Evolutionary conservation across 768 basidiomycete species (phyloP).

Genomic region (Hypsizygus marmoreus): DNA sequence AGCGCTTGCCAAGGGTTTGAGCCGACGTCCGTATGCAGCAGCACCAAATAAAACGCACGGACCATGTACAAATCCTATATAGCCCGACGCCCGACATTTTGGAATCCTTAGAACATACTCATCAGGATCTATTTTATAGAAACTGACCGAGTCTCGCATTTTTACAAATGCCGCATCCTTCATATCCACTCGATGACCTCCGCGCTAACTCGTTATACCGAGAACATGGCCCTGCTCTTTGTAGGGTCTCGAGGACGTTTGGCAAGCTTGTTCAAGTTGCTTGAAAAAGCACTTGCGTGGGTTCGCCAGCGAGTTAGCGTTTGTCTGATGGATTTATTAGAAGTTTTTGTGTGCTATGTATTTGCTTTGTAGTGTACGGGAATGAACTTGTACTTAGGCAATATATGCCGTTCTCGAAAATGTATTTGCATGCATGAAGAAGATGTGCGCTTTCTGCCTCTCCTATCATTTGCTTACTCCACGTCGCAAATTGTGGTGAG

Average conservation of each 20-base stretch:
- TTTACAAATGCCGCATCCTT: conserved; percentile 19
- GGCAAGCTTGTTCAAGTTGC: conserved; percentile 1
- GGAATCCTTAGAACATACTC: conserved; percentile 16
- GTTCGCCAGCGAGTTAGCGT: conserved; percentile 11
- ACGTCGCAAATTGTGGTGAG: too few species aligned
- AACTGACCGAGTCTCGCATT: conserved; percentile 19
- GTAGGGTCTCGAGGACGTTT: conserved; percentile 16
- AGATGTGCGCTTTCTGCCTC: too few species aligned
- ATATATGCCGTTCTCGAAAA: too few species aligned
- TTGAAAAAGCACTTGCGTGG: conserved; percentile 2
- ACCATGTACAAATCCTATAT: conserved; percentile 9
- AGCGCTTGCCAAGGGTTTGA: too few species aligned
- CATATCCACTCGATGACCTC: conserved; percentile 17
- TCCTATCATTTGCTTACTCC: too few species aligned
- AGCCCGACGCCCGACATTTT: neutral
- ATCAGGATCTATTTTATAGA: conserved; percentile 19
- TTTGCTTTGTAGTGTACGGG: too few species aligned
- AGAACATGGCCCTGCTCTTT: conserved; percentile 11
- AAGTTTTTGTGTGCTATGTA: too few species aligned
- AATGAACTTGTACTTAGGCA: too few species aligned
- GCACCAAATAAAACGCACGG: conserved; percentile 14
- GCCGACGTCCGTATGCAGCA: too few species aligned
- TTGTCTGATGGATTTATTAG: conserved; percentile 10
- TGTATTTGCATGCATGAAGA: too few species aligned
- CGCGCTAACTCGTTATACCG: conserved; percentile 16